Base-by-base conservation (phyloP, 495 filamentous ascomycete genomes). In the Aspergillus kassunensis region DNA sequence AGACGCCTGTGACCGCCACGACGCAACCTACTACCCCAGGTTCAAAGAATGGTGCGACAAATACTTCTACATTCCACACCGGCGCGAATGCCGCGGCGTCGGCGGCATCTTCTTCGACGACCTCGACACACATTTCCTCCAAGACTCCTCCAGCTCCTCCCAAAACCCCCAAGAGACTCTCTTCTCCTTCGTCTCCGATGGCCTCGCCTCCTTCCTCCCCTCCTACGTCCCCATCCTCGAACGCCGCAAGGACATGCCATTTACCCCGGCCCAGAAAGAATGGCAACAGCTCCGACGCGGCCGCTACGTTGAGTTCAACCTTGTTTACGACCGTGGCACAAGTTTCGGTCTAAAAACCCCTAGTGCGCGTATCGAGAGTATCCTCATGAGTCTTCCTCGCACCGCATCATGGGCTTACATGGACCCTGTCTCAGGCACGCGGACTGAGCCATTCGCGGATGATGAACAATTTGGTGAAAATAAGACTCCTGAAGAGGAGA, bases 71-170 rank as follows among this genome's bases (percentile, higher is more conserved):
- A 83, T 96, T 60, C 89, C 89, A 57, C 93, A 99, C 69, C 89
- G 93, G 29, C 79, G 80, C 48, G 93, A 99, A 71, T 75, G 80
- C n/a, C 84, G 93, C 29, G 93, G 93, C 37, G 69, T 99, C 20
- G 93, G 93, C 27, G 93, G 93, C 18, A 97, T 99, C 66, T 99
- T 99, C 79, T 99, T 99, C 62, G 93, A 98, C 67, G 93, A 99
- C 61, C 75, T 97, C 18, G 93, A 97, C 65, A 88, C 90, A 56
- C 68, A 59, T 50, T 75, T 74, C 65, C 62, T 76, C 27, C 60
- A 76, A 45, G 62, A 61, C 19, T 75, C 73, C 4, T 58, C 70
- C 3, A 63, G 66, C 23, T 73, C 72, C 3, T 77, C 80, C 0
- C 83, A 89, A 61, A 89, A 89, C 58, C 90, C 93, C 54, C 87